Percentiles rank a stretch among this genome's conserved stretches.
These are phyloP conservation scores for Xylaria multiplex DNA, from an alignment of 2,329 filamentous ascomycete species.

Conservation along the genomic window DNA sequence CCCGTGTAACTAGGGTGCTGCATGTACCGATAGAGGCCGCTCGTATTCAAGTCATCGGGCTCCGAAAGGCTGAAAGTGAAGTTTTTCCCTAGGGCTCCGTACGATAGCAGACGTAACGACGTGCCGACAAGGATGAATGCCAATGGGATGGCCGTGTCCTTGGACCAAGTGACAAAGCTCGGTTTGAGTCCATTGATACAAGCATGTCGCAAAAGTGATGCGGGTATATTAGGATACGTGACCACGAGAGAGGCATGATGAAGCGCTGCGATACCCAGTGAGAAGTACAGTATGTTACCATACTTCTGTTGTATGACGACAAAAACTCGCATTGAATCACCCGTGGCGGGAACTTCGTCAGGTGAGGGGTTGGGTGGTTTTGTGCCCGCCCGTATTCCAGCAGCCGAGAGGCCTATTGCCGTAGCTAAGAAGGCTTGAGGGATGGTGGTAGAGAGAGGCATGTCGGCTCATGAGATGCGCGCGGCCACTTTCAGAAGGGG, in stretches of 20 bases:
- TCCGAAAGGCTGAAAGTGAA: slow-evolving; percentile 63
- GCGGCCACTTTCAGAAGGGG: background rate
- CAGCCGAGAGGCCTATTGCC: slow-evolving; percentile 26
- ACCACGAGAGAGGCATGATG: slow-evolving; percentile 19
- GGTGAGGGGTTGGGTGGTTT: slow-evolving; percentile 18
- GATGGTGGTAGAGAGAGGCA: slow-evolving; percentile 2
- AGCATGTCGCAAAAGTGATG: slow-evolving; percentile 45
- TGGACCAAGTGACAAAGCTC: slow-evolving; percentile 52
- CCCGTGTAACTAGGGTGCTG: slow-evolving; percentile 66
- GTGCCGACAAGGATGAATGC: slow-evolving; percentile 49
- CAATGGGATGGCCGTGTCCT: slow-evolving; percentile 50
- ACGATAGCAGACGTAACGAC: slow-evolving; percentile 51
- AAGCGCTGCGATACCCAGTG: slow-evolving; percentile 9
- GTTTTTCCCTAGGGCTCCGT: slow-evolving; percentile 57
- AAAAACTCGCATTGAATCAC: slow-evolving; percentile 10
- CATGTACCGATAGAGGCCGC: slow-evolving; percentile 59
- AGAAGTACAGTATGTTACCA: slow-evolving; percentile 9
- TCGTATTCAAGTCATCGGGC: slow-evolving; percentile 58
- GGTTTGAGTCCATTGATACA: slow-evolving; percentile 48
- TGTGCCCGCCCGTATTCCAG: slow-evolving; percentile 16
- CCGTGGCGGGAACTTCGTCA: slow-evolving; percentile 10
- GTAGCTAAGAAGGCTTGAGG: slow-evolving; percentile 27
- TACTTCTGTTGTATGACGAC: slow-evolving; percentile 13
- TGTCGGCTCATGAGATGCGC: background rate
- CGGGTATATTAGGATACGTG: slow-evolving; percentile 25